These are phyloP conservation scores for Metschnikowia drakensbergensis DNA, from an alignment of 805 yeast species.

Conservation along the genomic window DNA sequence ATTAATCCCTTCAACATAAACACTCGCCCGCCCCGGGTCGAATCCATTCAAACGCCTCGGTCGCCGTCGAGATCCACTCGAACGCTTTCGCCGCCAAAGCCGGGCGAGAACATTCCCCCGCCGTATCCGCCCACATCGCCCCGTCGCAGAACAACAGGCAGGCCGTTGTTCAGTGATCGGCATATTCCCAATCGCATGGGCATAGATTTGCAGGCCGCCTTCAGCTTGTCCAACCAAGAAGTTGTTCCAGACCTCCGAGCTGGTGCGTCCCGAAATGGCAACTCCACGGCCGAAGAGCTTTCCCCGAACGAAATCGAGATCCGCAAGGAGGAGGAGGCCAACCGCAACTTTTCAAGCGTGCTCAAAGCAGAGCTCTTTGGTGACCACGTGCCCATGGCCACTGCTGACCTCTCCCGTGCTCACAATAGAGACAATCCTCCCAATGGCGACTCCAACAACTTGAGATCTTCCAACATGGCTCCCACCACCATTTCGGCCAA, in stretches of 20 bases:
- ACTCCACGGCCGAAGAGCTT: constrained; percentile 11
- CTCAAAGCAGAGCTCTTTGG: constrained; percentile 90
- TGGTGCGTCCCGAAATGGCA: constrained; percentile 9
- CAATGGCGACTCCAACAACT: constrained; percentile 6
- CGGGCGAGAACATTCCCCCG: constrained; percentile 22
- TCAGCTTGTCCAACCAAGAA: constrained; percentile 49
- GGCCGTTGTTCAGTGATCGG: constrained; percentile 68
- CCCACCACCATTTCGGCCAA: constrained; percentile 6
- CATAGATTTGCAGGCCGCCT: constrained; percentile 83
- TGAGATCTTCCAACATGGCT: constrained; percentile 7
- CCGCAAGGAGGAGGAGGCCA: constrained; percentile 76
- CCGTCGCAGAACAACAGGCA: constrained; percentile 45
- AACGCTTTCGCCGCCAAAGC: constrained; percentile 34
- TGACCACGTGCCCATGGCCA: constrained; percentile 62
- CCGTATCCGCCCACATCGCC: constrained; percentile 37
- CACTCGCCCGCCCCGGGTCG: not conserved
- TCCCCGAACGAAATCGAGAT: constrained; percentile 61
- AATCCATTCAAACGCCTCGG: constrained; percentile 30
- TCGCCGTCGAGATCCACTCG: constrained; percentile 43
- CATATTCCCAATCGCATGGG: constrained; percentile 87
- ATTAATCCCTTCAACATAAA: constrained; percentile 4
- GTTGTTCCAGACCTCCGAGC: constrained; percentile 34
- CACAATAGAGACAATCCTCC: constrained; percentile 4
- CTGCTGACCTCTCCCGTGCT: constrained; percentile 28
- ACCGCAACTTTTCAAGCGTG: constrained; percentile 79